Conservation (phyloP, 768 basidiomycete genomes). For the Myochromella boudieri region DNA sequence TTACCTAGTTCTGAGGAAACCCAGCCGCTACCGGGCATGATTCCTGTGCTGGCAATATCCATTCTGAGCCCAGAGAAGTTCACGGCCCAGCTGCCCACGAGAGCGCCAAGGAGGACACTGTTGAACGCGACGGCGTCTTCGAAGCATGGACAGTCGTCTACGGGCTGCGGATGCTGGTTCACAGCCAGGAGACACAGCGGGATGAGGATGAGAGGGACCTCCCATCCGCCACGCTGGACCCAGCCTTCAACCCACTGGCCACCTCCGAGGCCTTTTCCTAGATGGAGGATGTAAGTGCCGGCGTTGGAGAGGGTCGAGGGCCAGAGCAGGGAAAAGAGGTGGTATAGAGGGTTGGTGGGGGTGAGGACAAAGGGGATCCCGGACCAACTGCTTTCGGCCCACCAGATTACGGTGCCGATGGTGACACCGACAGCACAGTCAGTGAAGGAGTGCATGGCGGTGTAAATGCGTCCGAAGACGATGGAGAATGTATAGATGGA, state of each 20-base stretch:
- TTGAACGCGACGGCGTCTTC: constrained; percentile 94
- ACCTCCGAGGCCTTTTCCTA: constrained; percentile 38
- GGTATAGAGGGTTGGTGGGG: constrained; percentile 28
- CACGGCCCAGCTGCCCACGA: constrained; percentile 68
- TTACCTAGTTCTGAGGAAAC: constrained; percentile 26
- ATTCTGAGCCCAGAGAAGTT: constrained; percentile 39
- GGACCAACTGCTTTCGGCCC: constrained; percentile 44
- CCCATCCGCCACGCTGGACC: constrained; percentile 38
- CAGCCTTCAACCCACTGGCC: constrained; percentile 35
- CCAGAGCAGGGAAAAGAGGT: constrained; percentile 22
- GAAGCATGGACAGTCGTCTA: constrained; percentile 97
- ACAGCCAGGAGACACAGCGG: constrained; percentile 70
- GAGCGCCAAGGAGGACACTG: constrained; percentile 78
- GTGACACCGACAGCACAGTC: constrained; percentile 65
- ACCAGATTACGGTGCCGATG: constrained; percentile 75
- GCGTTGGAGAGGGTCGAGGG: constrained; percentile 19
- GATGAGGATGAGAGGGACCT: constrained; percentile 62
- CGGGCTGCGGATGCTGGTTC: constrained; percentile 91
- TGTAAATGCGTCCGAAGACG: constrained; percentile 80
- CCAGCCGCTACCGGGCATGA: constrained; percentile 63
- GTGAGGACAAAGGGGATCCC: constrained; percentile 34
- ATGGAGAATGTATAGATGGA: constrained; percentile 65
- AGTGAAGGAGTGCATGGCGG: constrained; percentile 85
- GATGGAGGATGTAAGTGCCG: constrained; percentile 25
- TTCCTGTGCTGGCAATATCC: constrained; percentile 19